Percentiles rank a stretch among this genome's conserved stretches.
These are phyloP conservation scores for Lepidium aucheri DNA, from an alignment of 345 rosid species.

Conservation along the genomic window DNA sequence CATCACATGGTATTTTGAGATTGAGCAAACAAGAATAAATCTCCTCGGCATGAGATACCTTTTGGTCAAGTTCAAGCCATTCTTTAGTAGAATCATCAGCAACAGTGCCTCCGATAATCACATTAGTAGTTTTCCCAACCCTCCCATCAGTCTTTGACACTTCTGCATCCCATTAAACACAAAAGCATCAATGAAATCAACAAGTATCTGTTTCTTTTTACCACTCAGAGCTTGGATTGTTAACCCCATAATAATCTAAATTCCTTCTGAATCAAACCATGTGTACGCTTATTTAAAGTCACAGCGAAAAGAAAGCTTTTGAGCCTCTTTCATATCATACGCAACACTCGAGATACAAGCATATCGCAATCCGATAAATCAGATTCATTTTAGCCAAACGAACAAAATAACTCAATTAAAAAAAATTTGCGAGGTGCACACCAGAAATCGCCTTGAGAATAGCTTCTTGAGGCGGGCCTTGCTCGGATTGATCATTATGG, in stretches of 20 bases:
- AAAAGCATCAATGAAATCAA: background rate
- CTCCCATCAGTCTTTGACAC: conserved; percentile 91
- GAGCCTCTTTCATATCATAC: background rate
- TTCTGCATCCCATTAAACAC: conserved; percentile 38
- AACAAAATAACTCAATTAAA: background rate
- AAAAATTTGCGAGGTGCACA: conserved; percentile 7
- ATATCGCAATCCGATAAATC: background rate
- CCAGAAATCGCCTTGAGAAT: conserved; percentile 96
- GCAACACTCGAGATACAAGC: background rate
- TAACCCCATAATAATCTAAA: background rate
- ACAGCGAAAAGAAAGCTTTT: too few species aligned
- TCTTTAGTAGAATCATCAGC: conserved; percentile 80
- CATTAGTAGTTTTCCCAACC: conserved; percentile 89
- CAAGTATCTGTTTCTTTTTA: background rate
- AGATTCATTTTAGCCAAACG: background rate
- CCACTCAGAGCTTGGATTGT: background rate
- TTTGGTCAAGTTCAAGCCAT: conserved; percentile 91
- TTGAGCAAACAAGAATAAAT: background rate
- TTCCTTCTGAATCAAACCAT: background rate
- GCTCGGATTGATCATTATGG: conserved; percentile 40
- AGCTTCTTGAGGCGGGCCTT: conserved; percentile 89
- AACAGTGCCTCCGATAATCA: conserved; percentile 91
- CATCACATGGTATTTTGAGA: background rate
- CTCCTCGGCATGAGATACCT: conserved; percentile 34
- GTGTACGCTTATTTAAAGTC: background rate